Evolutionary conservation across 1,284 basidiomycete genomes (phyloP), one percentile per base, ranked within the genome.

Genomic region (Ustilago nuda): DNA sequence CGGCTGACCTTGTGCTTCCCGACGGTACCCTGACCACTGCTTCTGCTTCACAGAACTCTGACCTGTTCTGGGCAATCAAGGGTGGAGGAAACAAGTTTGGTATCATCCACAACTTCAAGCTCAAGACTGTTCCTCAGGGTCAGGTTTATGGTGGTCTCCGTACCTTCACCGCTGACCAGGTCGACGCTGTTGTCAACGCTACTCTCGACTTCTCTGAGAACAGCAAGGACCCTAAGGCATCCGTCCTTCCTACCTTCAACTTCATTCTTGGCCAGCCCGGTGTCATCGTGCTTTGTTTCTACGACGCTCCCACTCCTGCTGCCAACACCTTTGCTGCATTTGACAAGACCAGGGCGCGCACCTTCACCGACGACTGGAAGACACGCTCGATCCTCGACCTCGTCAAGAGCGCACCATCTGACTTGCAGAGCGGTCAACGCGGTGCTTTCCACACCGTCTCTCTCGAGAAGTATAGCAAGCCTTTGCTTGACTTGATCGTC

Each of bases 1-100:
- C 56, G 36, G 67, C 64, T 35, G 80, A 81, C 23, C 41, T 82
- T 3, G 77, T 82, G 8, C 61, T 78, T n/a, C 71, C 77, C 17
- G 57, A 76, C 45, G 79, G 80, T 13, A 75, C 73, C 1, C 17
- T 80, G n/a, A 73, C 64, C 15, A 70, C 70, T 12, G 74, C 71
- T 15, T 66, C 74, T 12, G 57, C 56, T 9, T 57, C 71, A 52
- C 56, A 73, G 53, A 71, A 81, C 56, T 33, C 74, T 4, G 79
- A 81, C 43, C 72, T 76, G 54, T 76, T 70, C 62, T 79, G 67
- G 69, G 72, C 79, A 41, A 66, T 81, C 58, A 66, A 60, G 45
- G 79, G 79, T 19, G 79, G 77, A 12, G 78, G 78, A 54, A 80
- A 80, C 69, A 64, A 66, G 45, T 78, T 80, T 30, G 77, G 77